These are phyloP conservation scores for Metarhizium anisopliae DNA, from an alignment of 2,329 filamentous ascomycete species.

Conservation along the genomic window DNA sequence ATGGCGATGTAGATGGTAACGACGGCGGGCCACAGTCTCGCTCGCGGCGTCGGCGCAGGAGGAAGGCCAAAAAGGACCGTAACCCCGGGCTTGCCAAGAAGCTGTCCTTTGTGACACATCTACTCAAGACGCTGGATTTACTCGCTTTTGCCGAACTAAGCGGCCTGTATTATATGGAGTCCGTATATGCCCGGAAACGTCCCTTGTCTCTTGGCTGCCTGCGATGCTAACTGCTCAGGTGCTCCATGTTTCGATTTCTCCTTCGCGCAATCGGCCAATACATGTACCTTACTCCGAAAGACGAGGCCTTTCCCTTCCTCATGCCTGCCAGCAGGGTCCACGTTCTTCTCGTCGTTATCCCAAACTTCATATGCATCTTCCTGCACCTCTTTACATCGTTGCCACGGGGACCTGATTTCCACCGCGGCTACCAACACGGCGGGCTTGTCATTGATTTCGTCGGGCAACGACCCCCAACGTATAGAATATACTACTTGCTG, in stretches of 20 bases:
- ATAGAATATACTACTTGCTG: conserved; percentile 43
- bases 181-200: conserved; percentile 16
- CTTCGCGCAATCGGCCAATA: conserved; percentile 51
- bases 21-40: conserved; percentile 10
- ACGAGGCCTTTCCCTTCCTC: conserved; percentile 44
- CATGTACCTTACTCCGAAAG: conserved; percentile 55
- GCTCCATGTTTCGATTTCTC: conserved; percentile 54
- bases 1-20: conserved; percentile 4
- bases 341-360: conserved; percentile 47
- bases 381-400: conserved; percentile 48
- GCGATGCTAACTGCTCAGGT: conserved; percentile 30
- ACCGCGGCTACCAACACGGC: conserved; percentile 58
- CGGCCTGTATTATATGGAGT: conserved; percentile 64
- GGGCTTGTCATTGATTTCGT: conserved; percentile 60
- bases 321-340: conserved; percentile 48
- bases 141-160: conserved; percentile 57
- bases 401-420: conserved; percentile 48
- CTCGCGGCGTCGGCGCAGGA: conserved; percentile 26
- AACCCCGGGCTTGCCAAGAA: conserved; percentile 44
- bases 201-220: background rate
- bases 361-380: conserved; percentile 52
- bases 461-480: conserved; percentile 54
- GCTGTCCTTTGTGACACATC: conserved; percentile 49
- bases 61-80: conserved; percentile 26
- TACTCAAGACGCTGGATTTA: conserved; percentile 53